These are phyloP conservation scores for Sabuloglossum arenarium DNA, from an alignment of 495 filamentous ascomycete species.

Conservation along the genomic window DNA sequence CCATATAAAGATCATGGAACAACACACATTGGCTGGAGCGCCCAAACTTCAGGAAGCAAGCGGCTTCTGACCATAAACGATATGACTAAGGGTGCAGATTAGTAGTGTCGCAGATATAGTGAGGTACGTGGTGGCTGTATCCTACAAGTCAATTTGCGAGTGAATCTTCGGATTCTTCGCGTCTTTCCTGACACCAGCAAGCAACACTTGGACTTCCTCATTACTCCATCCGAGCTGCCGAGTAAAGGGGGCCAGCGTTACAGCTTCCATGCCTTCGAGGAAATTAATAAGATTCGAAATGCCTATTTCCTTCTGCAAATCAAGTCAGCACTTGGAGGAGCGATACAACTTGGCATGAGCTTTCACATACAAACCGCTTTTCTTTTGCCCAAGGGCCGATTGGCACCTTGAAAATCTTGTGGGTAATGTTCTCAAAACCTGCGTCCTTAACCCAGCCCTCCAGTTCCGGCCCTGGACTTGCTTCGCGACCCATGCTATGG, in stretches of 20 bases:
- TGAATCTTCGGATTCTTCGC: constrained; percentile 33
- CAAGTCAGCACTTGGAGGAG: too few species aligned
- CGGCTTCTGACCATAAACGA: neutral
- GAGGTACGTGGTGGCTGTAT: neutral
- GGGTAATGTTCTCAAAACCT: constrained; percentile 32
- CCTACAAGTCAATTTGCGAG: constrained; percentile 8
- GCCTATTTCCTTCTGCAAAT: neutral
- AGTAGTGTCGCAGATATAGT: neutral
- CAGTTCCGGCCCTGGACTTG: constrained; percentile 16
- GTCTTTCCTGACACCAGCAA: constrained; percentile 27
- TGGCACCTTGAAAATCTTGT: constrained; percentile 7
- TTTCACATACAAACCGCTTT: too few species aligned
- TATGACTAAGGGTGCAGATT: too few species aligned
- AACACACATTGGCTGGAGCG: too few species aligned
- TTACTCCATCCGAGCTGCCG: constrained; percentile 15
- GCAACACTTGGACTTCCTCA: constrained; percentile 15
- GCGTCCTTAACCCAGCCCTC: constrained; percentile 25
- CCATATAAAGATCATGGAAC: too few species aligned
- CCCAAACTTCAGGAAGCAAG: too few species aligned
- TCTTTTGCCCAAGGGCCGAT: constrained; percentile 5
- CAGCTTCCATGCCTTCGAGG: constrained; percentile 1
- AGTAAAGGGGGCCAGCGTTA: constrained; percentile 6
- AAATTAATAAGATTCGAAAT: neutral
- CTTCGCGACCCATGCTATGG: constrained; percentile 19
- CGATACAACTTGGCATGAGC: too few species aligned